Percentiles rank a stretch among this genome's conserved stretches.
phyloP scores from a whole-genome alignment of 208 protist genomes.

The Trichomonas vaginalis region DNA sequence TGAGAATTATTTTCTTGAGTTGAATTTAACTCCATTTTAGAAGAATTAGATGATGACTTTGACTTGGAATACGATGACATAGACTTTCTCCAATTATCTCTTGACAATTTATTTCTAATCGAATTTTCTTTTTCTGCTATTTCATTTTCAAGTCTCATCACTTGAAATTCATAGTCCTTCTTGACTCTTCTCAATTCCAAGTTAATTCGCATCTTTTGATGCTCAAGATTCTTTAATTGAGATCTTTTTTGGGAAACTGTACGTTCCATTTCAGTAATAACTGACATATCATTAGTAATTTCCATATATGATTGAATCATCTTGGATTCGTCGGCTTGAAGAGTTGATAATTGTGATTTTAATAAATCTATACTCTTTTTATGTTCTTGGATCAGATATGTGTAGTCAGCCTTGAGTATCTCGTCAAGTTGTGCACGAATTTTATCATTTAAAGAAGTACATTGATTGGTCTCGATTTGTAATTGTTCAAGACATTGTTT shows the following conservation, averaged over 20 bases:
- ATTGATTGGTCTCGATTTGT: neutral
- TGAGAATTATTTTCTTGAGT: no score
- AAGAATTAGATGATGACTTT: no score
- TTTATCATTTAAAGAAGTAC: neutral
- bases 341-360: neutral
- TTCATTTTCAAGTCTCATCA: neutral
- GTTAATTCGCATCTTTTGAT: neutral
- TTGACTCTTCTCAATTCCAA: neutral
- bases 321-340: neutral
- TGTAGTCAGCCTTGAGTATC: neutral
- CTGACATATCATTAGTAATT: neutral
- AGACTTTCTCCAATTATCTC: neutral
- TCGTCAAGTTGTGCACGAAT: neutral
- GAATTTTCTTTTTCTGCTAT: neutral
- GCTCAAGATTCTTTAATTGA: neutral
- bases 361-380: neutral
- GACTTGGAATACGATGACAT: no score
- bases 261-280: neutral
- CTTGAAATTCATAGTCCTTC: neutral
- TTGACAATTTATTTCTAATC: neutral
- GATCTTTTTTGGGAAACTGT: neutral
- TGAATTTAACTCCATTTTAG: no score
- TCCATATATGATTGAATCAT: neutral
- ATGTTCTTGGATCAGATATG: neutral
- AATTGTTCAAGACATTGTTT: neutral